Conservation (phyloP, 1,284 basidiomycete species). For the Gymnopus androsaceus region DNA sequence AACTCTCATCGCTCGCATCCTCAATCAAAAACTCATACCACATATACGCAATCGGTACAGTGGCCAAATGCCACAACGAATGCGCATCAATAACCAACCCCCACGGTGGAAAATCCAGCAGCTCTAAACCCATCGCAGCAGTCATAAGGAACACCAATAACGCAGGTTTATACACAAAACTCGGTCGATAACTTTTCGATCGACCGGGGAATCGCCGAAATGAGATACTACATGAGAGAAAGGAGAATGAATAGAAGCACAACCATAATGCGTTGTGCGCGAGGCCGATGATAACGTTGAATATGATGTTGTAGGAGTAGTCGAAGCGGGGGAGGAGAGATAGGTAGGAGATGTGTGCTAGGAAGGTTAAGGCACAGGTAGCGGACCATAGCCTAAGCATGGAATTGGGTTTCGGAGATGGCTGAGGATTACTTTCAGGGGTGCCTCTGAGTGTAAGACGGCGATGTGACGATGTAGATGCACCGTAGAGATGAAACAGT, state of each 20-base stretch:
- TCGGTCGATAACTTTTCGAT: conserved; percentile 54
- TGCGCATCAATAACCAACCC: conserved; percentile 87
- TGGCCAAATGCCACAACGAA: conserved; percentile 90
- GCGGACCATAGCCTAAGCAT: conserved; percentile 40
- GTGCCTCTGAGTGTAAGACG: conserved; percentile 25
- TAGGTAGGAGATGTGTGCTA: conserved; percentile 79
- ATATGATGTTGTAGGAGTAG: conserved; percentile 93
- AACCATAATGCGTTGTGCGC: conserved; percentile 86
- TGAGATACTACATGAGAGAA: conserved; percentile 44
- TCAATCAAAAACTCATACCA: conserved; percentile 86
- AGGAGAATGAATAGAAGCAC: conserved; percentile 65
- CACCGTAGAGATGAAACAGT: conserved; percentile 71
- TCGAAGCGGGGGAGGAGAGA: conserved; percentile 81
- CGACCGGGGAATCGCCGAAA: conserved; percentile 55
- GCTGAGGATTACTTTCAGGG: conserved; percentile 26
- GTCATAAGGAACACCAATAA: conserved; percentile 74
- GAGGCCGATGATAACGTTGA: conserved; percentile 79
- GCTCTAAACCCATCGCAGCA: conserved; percentile 78
- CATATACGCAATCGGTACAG: conserved; percentile 73
- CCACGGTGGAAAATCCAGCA: conserved; percentile 91
- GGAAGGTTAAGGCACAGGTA: conserved; percentile 53
- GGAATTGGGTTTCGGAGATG: conserved; percentile 10
- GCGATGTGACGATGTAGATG: conserved; percentile 35
- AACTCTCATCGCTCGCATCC: conserved; percentile 64
- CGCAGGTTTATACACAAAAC: conserved; percentile 55